Percentiles rank a stretch among this genome's conserved stretches.
These are phyloP conservation scores for Gilbertella persicaria DNA, from an alignment of 371 early-diverging fungal species.

Conservation along the genomic window DNA sequence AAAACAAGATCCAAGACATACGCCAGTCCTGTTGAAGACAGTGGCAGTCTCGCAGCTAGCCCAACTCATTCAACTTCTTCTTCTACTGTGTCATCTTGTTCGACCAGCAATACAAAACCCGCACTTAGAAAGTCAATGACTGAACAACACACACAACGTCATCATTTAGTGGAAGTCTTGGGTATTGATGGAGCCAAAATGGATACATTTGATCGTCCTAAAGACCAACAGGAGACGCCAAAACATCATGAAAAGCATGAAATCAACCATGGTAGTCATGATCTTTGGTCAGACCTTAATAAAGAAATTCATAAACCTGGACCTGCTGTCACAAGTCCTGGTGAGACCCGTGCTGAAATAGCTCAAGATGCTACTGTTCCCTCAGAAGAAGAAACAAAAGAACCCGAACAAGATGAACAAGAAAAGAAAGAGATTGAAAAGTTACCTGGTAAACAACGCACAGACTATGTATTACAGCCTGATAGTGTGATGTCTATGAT, in stretches of 20 bases:
- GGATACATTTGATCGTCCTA: constrained; percentile 15
- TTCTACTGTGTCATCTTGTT: too few species aligned
- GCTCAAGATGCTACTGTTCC: constrained; percentile 35
- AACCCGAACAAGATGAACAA: constrained; percentile 2
- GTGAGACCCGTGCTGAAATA: constrained; percentile 33
- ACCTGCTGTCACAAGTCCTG: constrained; percentile 34
- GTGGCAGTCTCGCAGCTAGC: too few species aligned
- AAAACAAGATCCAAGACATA: constrained; percentile 12
- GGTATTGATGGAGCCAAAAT: constrained; percentile 44
- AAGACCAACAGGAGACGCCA: background rate
- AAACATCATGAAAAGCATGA: constrained; percentile 3
- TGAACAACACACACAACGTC: constrained; percentile 10
- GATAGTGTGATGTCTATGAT: constrained; percentile 57
- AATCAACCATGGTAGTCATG: background rate
- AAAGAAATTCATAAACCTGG: constrained; percentile 42
- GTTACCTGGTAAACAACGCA: constrained; percentile 35
- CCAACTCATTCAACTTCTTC: too few species aligned
- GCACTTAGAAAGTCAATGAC: constrained; percentile 15
- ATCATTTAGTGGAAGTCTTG: constrained; percentile 46
- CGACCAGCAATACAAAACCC: background rate
- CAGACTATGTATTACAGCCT: constrained; percentile 49
- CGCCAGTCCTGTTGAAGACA: background rate
- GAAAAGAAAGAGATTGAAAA: constrained; percentile 20
- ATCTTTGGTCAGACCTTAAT: constrained; percentile 35
- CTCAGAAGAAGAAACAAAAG: constrained; percentile 12